Percentiles rank a stretch among this genome's conserved stretches.
Conservation (phyloP, 257 asterid species). For the Paraleonurus japonicus region DNA sequence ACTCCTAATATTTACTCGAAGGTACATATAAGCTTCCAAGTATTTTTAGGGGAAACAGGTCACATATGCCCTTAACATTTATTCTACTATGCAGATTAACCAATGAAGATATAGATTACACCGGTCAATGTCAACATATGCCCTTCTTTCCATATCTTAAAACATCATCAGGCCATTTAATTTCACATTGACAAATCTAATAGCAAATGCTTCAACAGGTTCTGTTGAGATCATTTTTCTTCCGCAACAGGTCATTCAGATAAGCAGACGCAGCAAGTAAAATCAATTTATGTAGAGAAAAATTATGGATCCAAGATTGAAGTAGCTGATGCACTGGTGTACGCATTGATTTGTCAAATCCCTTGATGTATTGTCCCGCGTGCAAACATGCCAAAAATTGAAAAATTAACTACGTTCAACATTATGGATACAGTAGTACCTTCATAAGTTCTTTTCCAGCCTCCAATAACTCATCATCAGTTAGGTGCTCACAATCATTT, state of each 20-base stretch:
- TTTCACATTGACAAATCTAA: background rate
- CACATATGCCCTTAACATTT: background rate
- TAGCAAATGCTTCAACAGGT: background rate
- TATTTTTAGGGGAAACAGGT: background rate
- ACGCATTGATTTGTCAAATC: too few species aligned
- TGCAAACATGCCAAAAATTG: background rate
- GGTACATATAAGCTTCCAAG: background rate
- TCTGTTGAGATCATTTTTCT: too few species aligned
- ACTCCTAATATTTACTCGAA: background rate
- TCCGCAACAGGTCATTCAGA: background rate
- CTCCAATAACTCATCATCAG: slow-evolving; percentile 46
- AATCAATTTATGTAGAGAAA: background rate
- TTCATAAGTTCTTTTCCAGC: slow-evolving; percentile 44
- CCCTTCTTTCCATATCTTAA: background rate
- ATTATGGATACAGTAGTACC: slow-evolving; percentile 33
- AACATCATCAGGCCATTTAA: background rate
- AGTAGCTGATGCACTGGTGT: too few species aligned
- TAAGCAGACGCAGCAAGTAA: background rate
- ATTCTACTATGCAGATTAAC: background rate
- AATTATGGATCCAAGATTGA: background rate
- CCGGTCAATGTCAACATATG: background rate
- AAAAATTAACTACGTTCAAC: background rate
- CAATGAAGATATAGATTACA: background rate
- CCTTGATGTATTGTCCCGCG: background rate
- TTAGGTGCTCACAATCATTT: slow-evolving; percentile 33